These are phyloP conservation scores for Eucalyptus cloeziana DNA, from an alignment of 345 rosid genomes.

Conservation along the genomic window DNA sequence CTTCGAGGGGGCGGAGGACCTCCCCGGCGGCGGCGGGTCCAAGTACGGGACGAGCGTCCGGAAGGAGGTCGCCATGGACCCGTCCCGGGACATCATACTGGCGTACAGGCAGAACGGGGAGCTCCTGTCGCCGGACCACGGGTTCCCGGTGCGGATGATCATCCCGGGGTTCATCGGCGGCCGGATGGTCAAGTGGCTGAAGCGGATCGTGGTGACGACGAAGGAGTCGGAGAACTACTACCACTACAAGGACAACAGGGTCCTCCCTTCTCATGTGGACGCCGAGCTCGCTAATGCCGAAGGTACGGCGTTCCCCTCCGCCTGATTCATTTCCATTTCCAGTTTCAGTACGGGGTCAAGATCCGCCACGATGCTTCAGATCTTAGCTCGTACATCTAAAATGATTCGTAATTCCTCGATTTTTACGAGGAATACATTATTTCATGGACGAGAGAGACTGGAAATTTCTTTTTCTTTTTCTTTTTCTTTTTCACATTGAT, in stretches of 20 bases:
- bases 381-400: neutral
- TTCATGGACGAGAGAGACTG: neutral
- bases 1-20: constrained; percentile 89
- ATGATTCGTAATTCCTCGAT: neutral
- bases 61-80: constrained; percentile 73
- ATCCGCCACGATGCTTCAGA: neutral
- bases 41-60: constrained; percentile 79
- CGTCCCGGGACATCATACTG: constrained; percentile 63
- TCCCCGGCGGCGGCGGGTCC: constrained; percentile 94
- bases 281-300: constrained; percentile 81
- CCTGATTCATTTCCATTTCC: neutral
- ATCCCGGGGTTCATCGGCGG: constrained; percentile 95
- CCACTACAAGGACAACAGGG: constrained; percentile 74
- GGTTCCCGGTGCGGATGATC: constrained; percentile 74
- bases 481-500: neutral
- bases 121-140: constrained; percentile 72
- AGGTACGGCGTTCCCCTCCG: constrained; percentile 23
- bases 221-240: constrained; percentile 67
- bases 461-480: neutral
- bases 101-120: constrained; percentile 99
- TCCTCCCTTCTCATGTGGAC: constrained; percentile 82
- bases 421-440: neutral
- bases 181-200: constrained; percentile 92
- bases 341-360: neutral
- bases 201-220: constrained; percentile 63